Evolutionary conservation across 192 early-diverging fungal species (phyloP), one percentile per base, ranked within the genome.

Genomic region (Lobulomyces angularis): DNA sequence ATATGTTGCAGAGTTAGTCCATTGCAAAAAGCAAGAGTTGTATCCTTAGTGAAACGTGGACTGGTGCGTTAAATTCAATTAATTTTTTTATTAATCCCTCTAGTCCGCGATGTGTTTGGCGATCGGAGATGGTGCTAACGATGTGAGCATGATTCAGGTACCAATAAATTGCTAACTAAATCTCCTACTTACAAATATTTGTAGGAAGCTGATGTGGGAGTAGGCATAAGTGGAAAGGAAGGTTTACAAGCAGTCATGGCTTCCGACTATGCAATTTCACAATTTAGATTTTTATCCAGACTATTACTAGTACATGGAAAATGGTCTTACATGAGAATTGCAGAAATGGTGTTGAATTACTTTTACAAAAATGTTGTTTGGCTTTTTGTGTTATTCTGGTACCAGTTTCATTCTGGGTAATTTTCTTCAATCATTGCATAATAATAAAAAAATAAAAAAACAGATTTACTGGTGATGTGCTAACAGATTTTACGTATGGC

Each of bases 301-400:
- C 62, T 97, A 27, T 56, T 97, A 25, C 66, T 95, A 16, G 89
- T 97, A 8, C 92, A 97, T 50, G 92, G 92, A 12, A 69, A 81
- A 41, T 97, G 80, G 79, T 79, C 79, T 35, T 97, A 97, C 58
- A 62, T 82, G 51, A 71, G 90, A 24, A 90, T 87, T 20, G 62
- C 86, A 14, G 83, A 91, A 51, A 78, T 93, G 70, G 84, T 90
- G 11, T 69, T 94, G 44, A 86, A 77, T 47, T 94, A 87, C 55
- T 97, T 94, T 58, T 94, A 90, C 74, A 97, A 97, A 55, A 93
- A 95, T 57, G 76, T 92, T 0, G 70, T 92, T 18, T 91, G 85
- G 86, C 75, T 90, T 1, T 86, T 88, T 56, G 77, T 86, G 11
- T 76, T 84, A 1, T 83, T 97, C 41, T 95, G 89, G 90, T 90